phyloP scores from a whole-genome alignment of 192 early-diverging fungal species.

The Entomortierella parvispora region DNA sequence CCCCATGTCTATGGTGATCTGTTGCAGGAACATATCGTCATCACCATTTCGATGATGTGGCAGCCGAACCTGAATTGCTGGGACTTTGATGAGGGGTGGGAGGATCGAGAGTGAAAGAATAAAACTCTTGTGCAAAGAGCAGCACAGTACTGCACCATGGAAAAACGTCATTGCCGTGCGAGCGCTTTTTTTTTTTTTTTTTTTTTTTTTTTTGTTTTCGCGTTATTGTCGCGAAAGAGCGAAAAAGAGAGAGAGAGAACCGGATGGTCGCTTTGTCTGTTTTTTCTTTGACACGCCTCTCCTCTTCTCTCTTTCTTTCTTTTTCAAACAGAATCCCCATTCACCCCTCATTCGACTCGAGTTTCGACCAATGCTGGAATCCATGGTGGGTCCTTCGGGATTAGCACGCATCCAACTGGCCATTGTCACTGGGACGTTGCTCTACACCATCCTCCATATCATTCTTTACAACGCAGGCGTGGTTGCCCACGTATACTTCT shows the following conservation, averaged over 20 bases:
- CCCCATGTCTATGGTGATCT: conserved; percentile 49
- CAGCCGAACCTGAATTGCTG: conserved; percentile 7
- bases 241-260: neutral
- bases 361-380: neutral
- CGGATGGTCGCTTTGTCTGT: neutral
- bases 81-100: conserved; percentile 44
- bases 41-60: conserved; percentile 26
- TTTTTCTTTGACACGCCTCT: too few species aligned
- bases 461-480: conserved; percentile 24
- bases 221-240: neutral
- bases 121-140: too few species aligned
- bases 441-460: conserved; percentile 22
- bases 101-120: conserved; percentile 18
- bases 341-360: neutral
- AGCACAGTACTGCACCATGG: neutral
- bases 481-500: conserved; percentile 17
- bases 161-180: neutral
- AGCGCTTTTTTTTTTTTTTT: neutral
- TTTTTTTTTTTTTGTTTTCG: neutral
- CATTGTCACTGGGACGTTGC: neutral
- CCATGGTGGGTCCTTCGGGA: neutral
- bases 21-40: conserved; percentile 18
- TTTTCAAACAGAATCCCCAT: neutral
- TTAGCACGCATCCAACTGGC: conserved; percentile 12
- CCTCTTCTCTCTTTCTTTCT: conserved; percentile 9